Percentiles rank a stretch among this genome's conserved stretches.
phyloP scores from a whole-genome alignment of 176 grass and related monocot species.

The Eleusine indica region DNA sequence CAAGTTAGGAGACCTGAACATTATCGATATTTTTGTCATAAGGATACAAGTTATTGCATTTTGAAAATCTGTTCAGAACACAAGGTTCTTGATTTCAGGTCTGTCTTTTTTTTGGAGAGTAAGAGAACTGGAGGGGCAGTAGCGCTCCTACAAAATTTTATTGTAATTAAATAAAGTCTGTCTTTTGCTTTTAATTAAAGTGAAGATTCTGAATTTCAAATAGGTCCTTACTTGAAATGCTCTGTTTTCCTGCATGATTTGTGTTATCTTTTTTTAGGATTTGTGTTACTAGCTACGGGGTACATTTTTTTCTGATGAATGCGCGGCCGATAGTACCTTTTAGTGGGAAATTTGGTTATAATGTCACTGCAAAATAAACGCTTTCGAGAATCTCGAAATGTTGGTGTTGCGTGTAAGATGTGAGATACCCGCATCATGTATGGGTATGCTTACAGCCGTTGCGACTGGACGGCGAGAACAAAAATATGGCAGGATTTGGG shows the following conservation, averaged over 20 bases:
- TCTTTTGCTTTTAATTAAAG: background rate
- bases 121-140: too few relatives aligned
- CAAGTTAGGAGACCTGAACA: background rate
- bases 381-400: background rate
- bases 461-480: background rate
- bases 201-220: background rate
- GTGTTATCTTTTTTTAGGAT: background rate
- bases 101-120: background rate
- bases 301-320: background rate
- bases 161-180: too few relatives aligned
- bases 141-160: too few relatives aligned
- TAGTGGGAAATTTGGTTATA: background rate
- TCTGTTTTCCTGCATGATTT: background rate
- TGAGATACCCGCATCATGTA: background rate
- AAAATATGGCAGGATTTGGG: background rate
- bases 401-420: background rate
- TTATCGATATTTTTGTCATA: background rate
- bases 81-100: background rate
- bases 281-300: background rate
- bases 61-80: background rate
- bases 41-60: constrained; percentile 22
- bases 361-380: background rate
- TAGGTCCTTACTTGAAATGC: background rate
- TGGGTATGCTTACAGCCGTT: background rate
- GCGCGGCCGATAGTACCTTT: background rate